Evolutionary conservation across 2,329 filamentous ascomycete species (phyloP), one percentile per base, ranked within the genome.

Genomic region (Diaporthe humulicola): DNA sequence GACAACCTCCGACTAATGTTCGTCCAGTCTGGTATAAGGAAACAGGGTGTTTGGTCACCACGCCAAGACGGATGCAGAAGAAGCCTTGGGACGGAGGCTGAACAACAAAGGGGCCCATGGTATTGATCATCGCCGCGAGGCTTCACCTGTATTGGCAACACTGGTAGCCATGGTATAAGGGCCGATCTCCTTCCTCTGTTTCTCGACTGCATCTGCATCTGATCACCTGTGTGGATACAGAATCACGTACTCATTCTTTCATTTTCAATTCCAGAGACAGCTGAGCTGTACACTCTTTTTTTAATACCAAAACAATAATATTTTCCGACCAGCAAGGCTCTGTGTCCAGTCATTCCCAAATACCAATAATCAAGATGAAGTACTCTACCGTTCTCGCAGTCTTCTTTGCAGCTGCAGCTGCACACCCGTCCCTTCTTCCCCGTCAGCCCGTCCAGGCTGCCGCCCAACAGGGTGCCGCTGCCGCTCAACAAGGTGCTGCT

Each of bases 41-140:
- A 67, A 50, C 61, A 67, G 42, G 61, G 42, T 67, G 45, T 67
- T 67, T 52, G 61, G 61, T 52, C 30, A 36, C 30, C 42, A 36
- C 17, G 61, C 61, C 61, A 67, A 67, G 61, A 52, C 61, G 61
- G 61, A 67, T 67, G 61, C 10, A 22, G 42, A 48, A 67, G 45
- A 67, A 67, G 61, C 61, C 61, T 67, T 67, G 28, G 61, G 61
- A 67, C 61, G 61, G 61, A 67, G 42, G 8, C 28, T 66, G 61
- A 66, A 48, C 40, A 33, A 30, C 60, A 66, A 48, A 66, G 28
- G 61, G 38, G 45, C n/a, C 61, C 42, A 25, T 1, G 61, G 42
- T 14, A 52, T 25, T 36, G 61, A 67, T 52, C 61, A 50, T 67
- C 61, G 42, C 42, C 2, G 30, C 22, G 61, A 67, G 61, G 45